These are phyloP conservation scores for Solanum piurae DNA, from an alignment of 257 asterid genomes.

Conservation along the genomic window DNA sequence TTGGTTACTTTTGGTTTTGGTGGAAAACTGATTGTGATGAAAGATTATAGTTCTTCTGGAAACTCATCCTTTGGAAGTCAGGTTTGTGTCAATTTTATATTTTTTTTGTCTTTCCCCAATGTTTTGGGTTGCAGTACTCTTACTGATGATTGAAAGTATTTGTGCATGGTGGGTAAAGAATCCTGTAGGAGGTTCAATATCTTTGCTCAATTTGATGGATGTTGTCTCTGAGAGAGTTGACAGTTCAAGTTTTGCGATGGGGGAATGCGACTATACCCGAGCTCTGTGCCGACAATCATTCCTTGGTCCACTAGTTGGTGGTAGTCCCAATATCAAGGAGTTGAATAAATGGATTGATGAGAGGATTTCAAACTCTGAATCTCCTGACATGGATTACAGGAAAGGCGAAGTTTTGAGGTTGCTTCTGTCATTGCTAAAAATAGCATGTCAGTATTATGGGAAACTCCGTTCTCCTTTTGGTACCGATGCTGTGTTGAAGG, in stretches of 20 bases:
- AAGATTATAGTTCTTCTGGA: constrained; percentile 35
- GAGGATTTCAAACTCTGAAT: constrained; percentile 43
- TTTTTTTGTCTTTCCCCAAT: not conserved
- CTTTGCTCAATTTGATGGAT: constrained; percentile 70
- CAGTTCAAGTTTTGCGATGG: constrained; percentile 26
- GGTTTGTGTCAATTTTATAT: constrained; percentile 36
- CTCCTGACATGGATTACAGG: constrained; percentile 40
- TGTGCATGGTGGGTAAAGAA: constrained; percentile 40
- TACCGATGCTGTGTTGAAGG: constrained; percentile 57
- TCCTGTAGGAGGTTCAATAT: constrained; percentile 51
- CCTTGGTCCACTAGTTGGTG: constrained; percentile 93
- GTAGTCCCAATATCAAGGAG: constrained; percentile 63
- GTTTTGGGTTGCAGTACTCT: not conserved
- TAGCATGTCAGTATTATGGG: constrained; percentile 80
- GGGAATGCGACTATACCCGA: constrained; percentile 45
- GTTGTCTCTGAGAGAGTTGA: constrained; percentile 37
- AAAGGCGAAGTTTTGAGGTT: constrained; percentile 61
- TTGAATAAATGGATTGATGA: constrained; percentile 89
- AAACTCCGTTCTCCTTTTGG: constrained; percentile 90
- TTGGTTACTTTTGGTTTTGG: constrained; percentile 92
- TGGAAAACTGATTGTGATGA: constrained; percentile 82
- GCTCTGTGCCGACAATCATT: constrained; percentile 57
- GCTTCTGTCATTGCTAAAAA: constrained; percentile 74
- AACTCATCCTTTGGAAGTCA: constrained; percentile 51
- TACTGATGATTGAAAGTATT: constrained; percentile 9